A percentile compares a stretch with the other conserved stretches of the same genome.
Evolutionary conservation across 768 basidiomycete genomes (phyloP).

Genomic region (Trametes meyenii): DNA sequence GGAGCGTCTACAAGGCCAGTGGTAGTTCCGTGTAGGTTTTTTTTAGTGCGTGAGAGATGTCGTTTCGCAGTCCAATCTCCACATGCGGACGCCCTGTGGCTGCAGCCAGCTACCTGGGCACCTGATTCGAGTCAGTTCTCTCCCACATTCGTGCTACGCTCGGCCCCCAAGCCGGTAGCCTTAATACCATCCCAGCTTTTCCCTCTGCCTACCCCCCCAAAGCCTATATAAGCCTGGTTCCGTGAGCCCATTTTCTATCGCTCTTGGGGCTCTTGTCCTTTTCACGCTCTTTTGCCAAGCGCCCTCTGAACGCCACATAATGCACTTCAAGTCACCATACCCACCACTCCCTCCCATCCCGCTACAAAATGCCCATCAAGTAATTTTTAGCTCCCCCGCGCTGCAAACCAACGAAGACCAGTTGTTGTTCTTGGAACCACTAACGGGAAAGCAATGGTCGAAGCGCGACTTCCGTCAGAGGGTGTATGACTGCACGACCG

Average conservation of each 20-base stretch:
- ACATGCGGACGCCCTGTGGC: not conserved
- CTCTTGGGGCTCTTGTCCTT: not conserved
- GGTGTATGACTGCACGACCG: slow-evolving; percentile 59
- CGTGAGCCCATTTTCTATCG: too few relatives aligned
- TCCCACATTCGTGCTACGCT: not conserved
- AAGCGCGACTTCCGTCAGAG: slow-evolving; percentile 53
- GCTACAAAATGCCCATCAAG: slow-evolving; percentile 55
- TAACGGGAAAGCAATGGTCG: slow-evolving; percentile 48
- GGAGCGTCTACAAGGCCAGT: too few relatives aligned
- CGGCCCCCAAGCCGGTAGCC: slow-evolving; percentile 11
- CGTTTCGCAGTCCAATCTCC: too few relatives aligned
- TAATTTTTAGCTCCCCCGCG: slow-evolving; percentile 57
- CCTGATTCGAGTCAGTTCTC: slow-evolving; percentile 6
- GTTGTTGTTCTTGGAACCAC: slow-evolving; percentile 56
- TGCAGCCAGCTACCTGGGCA: not conserved
- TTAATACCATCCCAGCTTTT: not conserved
- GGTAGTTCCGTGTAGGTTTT: too few relatives aligned
- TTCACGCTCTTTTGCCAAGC: not conserved
- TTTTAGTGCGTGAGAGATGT: too few relatives aligned
- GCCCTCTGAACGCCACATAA: slow-evolving; percentile 26
- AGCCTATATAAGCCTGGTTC: too few relatives aligned
- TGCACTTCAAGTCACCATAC: slow-evolving; percentile 62
- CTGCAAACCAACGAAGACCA: slow-evolving; percentile 42
- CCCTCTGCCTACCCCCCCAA: too few relatives aligned
- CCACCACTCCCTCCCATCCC: slow-evolving; percentile 53